Conservation (phyloP, 2,329 filamentous ascomycete species). For the Calonectria pauciramosa region DNA sequence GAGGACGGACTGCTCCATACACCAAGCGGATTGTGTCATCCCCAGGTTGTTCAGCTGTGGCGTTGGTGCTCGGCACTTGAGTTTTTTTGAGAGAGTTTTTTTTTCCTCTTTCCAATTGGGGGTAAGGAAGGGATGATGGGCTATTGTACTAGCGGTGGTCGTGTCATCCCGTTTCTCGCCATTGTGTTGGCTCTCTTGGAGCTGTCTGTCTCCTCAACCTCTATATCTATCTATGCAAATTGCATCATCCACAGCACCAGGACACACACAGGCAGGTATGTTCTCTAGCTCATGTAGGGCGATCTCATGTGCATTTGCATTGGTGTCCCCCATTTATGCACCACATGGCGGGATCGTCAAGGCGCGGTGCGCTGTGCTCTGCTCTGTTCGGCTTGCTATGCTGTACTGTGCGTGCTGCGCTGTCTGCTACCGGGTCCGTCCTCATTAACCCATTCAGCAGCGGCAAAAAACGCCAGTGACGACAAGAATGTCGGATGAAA, state of each 20-base stretch:
- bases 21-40: neutral
- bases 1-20: neutral
- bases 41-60: conserved; percentile 7
- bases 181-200: neutral
- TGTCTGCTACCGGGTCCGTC: neutral
- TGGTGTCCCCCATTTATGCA: conserved; percentile 21
- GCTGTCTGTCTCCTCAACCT: neutral
- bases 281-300: conserved; percentile 5
- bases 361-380: neutral
- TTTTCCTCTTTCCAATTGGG: neutral
- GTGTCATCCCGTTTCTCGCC: neutral
- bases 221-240: conserved; percentile 1
- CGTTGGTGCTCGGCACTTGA: conserved; percentile 14
- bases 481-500: conserved; percentile 1
- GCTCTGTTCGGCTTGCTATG: neutral
- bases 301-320: conserved; percentile 27
- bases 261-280: neutral
- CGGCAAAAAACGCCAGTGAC: conserved; percentile 13
- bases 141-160: neutral
- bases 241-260: neutral
- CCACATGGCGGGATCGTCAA: neutral
- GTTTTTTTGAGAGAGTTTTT: no score
- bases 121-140: neutral
- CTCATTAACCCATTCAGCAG: neutral
- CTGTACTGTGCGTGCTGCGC: neutral